Conservation (phyloP, 1,284 basidiomycete genomes). For the Anthracocystis panici-leucophaei region DNA sequence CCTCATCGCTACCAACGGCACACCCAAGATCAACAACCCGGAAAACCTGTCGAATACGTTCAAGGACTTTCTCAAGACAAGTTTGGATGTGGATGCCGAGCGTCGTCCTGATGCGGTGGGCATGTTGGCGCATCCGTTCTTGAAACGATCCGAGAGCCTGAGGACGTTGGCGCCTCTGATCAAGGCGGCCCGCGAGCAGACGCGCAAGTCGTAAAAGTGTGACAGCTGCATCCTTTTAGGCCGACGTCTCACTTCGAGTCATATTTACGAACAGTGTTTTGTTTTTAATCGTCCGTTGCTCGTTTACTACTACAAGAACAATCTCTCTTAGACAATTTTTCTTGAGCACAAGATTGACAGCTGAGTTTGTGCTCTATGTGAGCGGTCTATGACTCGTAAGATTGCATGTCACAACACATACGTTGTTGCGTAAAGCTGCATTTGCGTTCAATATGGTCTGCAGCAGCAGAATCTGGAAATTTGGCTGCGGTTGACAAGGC, state of each 20-base stretch:
- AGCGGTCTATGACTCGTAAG: conserved; percentile 2
- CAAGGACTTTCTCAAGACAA: conserved; percentile 87
- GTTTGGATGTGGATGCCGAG: conserved; percentile 94
- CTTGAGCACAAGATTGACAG: neutral
- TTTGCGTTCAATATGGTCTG: too few relatives aligned
- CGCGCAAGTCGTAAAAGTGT: conserved; percentile 36
- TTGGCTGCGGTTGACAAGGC: too few relatives aligned
- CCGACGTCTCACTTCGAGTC: too few relatives aligned
- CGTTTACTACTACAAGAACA: conserved; percentile 12
- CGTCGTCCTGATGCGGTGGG: conserved; percentile 88
- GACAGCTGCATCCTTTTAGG: neutral
- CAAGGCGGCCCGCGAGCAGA: conserved; percentile 84
- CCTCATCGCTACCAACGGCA: conserved; percentile 98
- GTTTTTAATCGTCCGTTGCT: too few relatives aligned
- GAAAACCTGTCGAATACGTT: conserved; percentile 89
- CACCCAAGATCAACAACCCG: conserved; percentile 94
- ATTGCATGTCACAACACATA: too few relatives aligned
- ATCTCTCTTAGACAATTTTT: conserved; percentile 4
- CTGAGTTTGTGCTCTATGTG: neutral
- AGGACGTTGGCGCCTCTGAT: conserved; percentile 89
- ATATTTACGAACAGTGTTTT: too few relatives aligned
- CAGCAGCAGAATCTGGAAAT: too few relatives aligned
- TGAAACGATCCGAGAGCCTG: conserved; percentile 82
- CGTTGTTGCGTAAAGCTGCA: neutral
- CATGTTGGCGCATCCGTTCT: conserved; percentile 88